Base-by-base conservation (phyloP, 2,329 filamentous ascomycete species). In the Aspergillus sp. region DNA sequence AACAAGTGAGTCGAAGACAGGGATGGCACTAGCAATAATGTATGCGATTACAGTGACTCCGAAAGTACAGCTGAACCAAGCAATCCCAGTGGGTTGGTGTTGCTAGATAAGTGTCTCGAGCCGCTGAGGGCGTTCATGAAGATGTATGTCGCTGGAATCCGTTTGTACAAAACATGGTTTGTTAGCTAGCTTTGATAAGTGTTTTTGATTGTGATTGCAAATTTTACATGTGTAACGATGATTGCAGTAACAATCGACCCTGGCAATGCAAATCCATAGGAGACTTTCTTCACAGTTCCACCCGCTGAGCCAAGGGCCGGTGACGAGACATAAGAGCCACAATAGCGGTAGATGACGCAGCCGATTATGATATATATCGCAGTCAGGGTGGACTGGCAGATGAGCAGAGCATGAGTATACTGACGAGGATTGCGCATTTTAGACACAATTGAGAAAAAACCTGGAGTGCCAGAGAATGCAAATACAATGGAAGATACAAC, bases 291-390 rank as follows among this genome's bases (percentile, higher is more conserved):
- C 44, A 74, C 60, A 0, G 54, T 42, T 0, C 30, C 6, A 0
- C 74, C 74, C 1, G 72, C 74, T 25, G 71, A 74, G 2, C 73
- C 74, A 4, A 77, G 64, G 1, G 73, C 72, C 0, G 74, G 74
- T 0, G 72, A 75, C 0, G 73, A 67, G 3, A 77, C 70, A 44
- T 67, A 73, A 0, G 68, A 69, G 1, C 74, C 74, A 50, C 71
- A 74, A 53, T 60, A 76, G 49, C 68, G 69, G 58, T 76, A 76
- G 2, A 77, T 67, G 0, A 75, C 67, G 3, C 64, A 51, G 7
- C 66, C 65, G 23, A 73, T 64, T 4, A 60, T 50, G n/a, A 68
- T 56, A 39, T 73, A 72, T 3, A 65, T 51, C 13, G 55, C 49
- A 1, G 61, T 66, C 5, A 73, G 62, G 7, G 60, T 47, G 13